These are phyloP conservation scores for Articulospora tetracladia DNA, from an alignment of 495 filamentous ascomycete species.

Conservation along the genomic window DNA sequence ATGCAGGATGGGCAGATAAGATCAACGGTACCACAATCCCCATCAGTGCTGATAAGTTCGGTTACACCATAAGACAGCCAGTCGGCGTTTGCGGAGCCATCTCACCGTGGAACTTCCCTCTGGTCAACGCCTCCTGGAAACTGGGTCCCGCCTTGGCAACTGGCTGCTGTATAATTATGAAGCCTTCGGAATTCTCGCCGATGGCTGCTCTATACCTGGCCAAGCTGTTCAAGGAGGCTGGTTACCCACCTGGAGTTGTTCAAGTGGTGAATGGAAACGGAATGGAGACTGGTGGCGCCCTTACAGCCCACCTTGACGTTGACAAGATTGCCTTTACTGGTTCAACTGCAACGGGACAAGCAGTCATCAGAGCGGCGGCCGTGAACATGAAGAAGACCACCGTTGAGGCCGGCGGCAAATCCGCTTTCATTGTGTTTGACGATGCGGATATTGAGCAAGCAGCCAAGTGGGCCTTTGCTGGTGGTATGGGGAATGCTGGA, in stretches of 20 bases:
- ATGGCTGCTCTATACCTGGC: conserved; percentile 76
- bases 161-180: conserved; percentile 83
- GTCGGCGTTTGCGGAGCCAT: conserved; percentile 90
- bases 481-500: background rate
- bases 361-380: conserved; percentile 30
- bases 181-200: conserved; percentile 93
- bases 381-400: conserved; percentile 46
- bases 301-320: conserved; percentile 48
- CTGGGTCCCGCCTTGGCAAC: conserved; percentile 84
- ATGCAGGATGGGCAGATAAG: conserved; percentile 97
- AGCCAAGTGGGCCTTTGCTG: conserved; percentile 36
- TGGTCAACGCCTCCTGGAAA: conserved; percentile 62
- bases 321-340: conserved; percentile 60
- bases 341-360: conserved; percentile 36
- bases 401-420: conserved; percentile 58
- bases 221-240: conserved; percentile 61
- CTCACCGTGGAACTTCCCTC: conserved; percentile 96
- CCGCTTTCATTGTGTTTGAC: conserved; percentile 50
- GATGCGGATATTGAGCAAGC: conserved; percentile 45
- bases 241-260: conserved; percentile 1
- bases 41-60: conserved; percentile 74
- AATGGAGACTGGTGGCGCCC: conserved; percentile 10
- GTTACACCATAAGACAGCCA: conserved; percentile 85
- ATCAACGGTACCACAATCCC: conserved; percentile 91
- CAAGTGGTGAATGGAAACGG: conserved; percentile 4